Evolutionary conservation across 2,329 filamentous ascomycete genomes (phyloP), one percentile per base, ranked within the genome.

Genomic region (Geosmithia flava): DNA sequence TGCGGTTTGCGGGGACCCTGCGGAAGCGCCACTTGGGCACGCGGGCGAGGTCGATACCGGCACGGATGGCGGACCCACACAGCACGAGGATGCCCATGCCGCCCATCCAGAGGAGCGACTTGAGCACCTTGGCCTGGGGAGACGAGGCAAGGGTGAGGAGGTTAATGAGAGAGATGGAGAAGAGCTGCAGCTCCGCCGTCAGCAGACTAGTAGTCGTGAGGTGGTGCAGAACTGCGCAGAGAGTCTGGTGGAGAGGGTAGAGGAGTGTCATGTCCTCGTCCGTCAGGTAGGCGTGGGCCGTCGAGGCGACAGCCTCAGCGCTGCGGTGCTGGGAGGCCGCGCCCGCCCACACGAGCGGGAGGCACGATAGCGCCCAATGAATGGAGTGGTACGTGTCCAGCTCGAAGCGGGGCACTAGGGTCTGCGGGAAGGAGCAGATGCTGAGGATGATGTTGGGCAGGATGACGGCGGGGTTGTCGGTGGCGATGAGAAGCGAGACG

Each of bases 11-110:
- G 60, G 1, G 67, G 62, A 17, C 11, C 27, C 47, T 15, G 72
- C 80, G 77, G 57, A 97, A 90, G 42, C 90, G 85, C 88, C 91
- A 96, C 56, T 81, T 88, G 2, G 93, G 93, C 17, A 97, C 87
- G 49, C 91, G 77, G 46, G 91, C 90, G 51, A 98, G 69, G 23
- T 83, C 77, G 47, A 97, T 84, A 44, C 87, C 89, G 85, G 87
- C 94, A 56, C 75, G 76, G 37, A 97, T 78, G 13, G 93, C 78
- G 29, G 81, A 75, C 29, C 80, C 78, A 59, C 88, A 94, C 6
- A 78, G 68, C 3, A 91, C 67, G 47, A 95, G 79, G 16, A 95
- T 64, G 44, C 79, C 75, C 29, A 96, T 63, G 1, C 90, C 89
- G n/a, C 91, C 83, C 43, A 82, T 72, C 86, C 87, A 95, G 49